phyloP scores from a whole-genome alignment of 2,329 filamentous ascomycete genomes.

The Intubia oerlemansii region DNA sequence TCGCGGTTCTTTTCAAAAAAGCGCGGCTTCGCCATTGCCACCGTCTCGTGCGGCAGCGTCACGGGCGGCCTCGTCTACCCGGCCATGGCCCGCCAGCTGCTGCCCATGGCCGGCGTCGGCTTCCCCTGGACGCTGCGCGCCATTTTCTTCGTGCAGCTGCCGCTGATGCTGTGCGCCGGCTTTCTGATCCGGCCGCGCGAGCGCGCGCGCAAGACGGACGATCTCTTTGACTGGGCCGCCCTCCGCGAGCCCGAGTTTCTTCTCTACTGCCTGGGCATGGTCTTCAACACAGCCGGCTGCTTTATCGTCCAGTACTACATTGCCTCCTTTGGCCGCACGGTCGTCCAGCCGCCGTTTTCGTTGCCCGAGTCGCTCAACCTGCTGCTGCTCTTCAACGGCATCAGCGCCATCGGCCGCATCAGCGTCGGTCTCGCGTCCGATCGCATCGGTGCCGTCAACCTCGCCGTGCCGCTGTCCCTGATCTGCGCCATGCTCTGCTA shows the following conservation, averaged over 20 bases:
- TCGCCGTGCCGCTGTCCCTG: conserved; percentile 22
- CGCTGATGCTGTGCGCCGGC: conserved; percentile 11
- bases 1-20: conserved; percentile 17
- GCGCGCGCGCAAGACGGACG: conserved; percentile 11
- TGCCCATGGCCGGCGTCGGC: conserved; percentile 14
- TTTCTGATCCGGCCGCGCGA: conserved; percentile 16
- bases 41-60: conserved; percentile 14
- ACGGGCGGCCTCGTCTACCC: conserved; percentile 19
- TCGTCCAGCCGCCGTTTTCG: conserved; percentile 2
- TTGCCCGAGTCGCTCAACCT: conserved; percentile 22
- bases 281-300: conserved; percentile 14
- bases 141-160: conserved; percentile 19
- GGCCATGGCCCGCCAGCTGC: conserved; percentile 15
- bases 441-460: conserved; percentile 28
- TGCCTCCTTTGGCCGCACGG: conserved; percentile 14
- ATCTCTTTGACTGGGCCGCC: conserved; percentile 17
- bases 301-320: conserved; percentile 26
- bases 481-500: conserved; percentile 15
- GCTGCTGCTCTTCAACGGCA: conserved; percentile 29
- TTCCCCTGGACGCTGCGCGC: conserved; percentile 18
- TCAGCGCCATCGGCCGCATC: conserved; percentile 25
- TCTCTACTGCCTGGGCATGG: conserved; percentile 19
- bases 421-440: conserved; percentile 26
- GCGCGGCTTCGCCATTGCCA: conserved; percentile 13
- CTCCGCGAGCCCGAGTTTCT: conserved; percentile 18